A percentile compares a stretch with the other conserved stretches of the same genome.
These are phyloP conservation scores for Plectosphaerella sp. DNA, from an alignment of 2,329 filamentous ascomycete genomes.

Conservation along the genomic window DNA sequence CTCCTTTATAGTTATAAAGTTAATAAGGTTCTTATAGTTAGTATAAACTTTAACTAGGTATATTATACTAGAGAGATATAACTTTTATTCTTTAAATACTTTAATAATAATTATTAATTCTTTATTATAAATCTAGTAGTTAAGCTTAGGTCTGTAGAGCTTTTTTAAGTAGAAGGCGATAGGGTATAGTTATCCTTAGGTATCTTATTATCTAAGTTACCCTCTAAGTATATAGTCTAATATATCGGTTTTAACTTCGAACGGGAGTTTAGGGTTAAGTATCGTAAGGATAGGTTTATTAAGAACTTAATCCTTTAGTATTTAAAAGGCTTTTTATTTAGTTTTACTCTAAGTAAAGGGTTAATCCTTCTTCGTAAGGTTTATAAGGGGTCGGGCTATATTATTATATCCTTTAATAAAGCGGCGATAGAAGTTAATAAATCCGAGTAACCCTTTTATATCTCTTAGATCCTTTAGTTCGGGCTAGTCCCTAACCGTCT, in stretches of 20 bases:
- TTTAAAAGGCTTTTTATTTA: not conserved
- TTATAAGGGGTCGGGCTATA: not conserved
- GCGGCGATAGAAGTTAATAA: no score
- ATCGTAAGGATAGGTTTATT: not conserved
- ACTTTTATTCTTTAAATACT: not conserved
- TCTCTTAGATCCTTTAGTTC: no score
- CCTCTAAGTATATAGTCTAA: not conserved
- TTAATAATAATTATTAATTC: not conserved
- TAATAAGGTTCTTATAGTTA: constrained; percentile 6
- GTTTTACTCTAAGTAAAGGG: not conserved
- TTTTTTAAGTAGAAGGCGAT: not conserved
- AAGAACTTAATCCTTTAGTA: not conserved
- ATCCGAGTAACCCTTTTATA: no score
- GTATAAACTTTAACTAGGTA: constrained; percentile 1
- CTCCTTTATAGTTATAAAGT: constrained; percentile 5
- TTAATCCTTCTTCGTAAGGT: not conserved
- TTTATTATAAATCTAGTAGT: not conserved
- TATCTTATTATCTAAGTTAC: not conserved
- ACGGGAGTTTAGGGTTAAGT: constrained; percentile 3
- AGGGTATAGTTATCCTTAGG: constrained; percentile 1
- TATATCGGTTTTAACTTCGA: not conserved
- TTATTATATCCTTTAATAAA: not conserved
- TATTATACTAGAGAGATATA: not conserved
- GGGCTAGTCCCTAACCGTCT: no score
- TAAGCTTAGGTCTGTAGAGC: not conserved